Percentiles rank a stretch among this genome's conserved stretches.
phyloP scores from a whole-genome alignment of 768 basidiomycete species.

The Russula abietina region DNA sequence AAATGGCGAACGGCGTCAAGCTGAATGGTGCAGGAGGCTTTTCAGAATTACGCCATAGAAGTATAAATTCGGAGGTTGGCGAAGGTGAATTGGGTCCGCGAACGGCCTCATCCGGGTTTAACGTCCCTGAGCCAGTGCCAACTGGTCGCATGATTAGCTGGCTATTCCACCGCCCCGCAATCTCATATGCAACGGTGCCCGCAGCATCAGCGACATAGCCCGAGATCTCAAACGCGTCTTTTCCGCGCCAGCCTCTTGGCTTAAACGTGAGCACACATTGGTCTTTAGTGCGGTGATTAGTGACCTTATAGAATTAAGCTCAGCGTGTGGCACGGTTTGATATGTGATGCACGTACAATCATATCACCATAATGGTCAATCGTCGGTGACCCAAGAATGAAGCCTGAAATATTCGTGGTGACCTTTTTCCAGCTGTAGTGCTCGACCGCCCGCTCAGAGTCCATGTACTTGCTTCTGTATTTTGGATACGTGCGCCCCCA shows the following conservation, averaged over 20 bases:
- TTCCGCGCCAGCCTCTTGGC: slow-evolving; percentile 90
- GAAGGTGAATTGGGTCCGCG: slow-evolving; percentile 39
- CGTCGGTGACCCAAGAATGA: slow-evolving; percentile 73
- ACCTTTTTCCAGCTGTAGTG: slow-evolving; percentile 97
- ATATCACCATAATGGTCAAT: slow-evolving; percentile 80
- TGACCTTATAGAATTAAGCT: slow-evolving; percentile 41
- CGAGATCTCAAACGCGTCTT: slow-evolving; percentile 87
- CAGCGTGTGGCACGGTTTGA: background rate
- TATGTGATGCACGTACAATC: slow-evolving; percentile 50
- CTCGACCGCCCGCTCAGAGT: slow-evolving; percentile 51
- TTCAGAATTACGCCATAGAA: slow-evolving; percentile 90
- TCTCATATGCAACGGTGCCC: slow-evolving; percentile 72
- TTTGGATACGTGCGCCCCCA: slow-evolving; percentile 59
- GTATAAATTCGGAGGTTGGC: slow-evolving; percentile 64
- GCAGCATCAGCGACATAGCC: slow-evolving; percentile 67
- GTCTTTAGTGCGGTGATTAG: slow-evolving; percentile 88
- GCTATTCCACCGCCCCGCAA: slow-evolving; percentile 93
- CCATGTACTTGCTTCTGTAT: slow-evolving; percentile 31
- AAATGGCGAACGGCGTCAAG: slow-evolving; percentile 89
- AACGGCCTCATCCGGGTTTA: slow-evolving; percentile 69
- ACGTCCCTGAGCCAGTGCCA: slow-evolving; percentile 47
- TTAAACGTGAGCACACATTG: slow-evolving; percentile 90
- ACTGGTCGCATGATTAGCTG: slow-evolving; percentile 82
- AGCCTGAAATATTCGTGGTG: slow-evolving; percentile 84
- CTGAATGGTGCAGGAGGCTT: slow-evolving; percentile 86